Conservation (phyloP, 2,329 filamentous ascomycete species). For the Thelonectria rubi region DNA sequence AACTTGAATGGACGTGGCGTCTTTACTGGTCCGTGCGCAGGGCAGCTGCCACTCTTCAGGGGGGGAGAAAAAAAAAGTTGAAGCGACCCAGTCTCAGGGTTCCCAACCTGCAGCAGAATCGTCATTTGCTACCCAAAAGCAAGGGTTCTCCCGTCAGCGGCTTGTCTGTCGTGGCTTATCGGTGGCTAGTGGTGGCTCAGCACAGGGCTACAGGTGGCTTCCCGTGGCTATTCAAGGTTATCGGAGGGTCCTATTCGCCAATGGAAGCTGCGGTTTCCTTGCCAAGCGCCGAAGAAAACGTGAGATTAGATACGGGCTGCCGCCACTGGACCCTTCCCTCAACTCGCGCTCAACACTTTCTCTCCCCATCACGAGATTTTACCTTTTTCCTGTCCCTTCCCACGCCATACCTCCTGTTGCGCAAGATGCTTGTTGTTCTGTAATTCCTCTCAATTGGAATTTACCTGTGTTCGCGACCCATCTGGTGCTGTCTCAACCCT, state of each 20-base stretch:
- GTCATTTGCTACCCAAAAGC: not conserved
- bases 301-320: conserved; percentile 42
- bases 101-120: not conserved
- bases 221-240: conserved; percentile 24
- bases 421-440: conserved; percentile 19
- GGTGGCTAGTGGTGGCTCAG: conserved; percentile 9
- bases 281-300: conserved; percentile 29
- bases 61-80: not conserved
- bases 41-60: not conserved
- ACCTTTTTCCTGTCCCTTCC: not conserved
- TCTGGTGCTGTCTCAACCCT: conserved; percentile 9
- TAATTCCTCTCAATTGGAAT: conserved; percentile 3
- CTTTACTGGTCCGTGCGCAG: conserved; percentile 6
- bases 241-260: conserved; percentile 37
- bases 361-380: conserved; percentile 19
- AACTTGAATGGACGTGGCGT: conserved; percentile 11
- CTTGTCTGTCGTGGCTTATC: not conserved
- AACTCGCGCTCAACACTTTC: conserved; percentile 26
- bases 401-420: conserved; percentile 3
- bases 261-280: conserved; percentile 7
- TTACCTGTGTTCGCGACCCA: conserved; percentile 4
- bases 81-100: not conserved
- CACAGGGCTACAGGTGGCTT: conserved; percentile 5
- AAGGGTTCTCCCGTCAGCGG: conserved; percentile 1
- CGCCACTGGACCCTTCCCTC: conserved; percentile 16